phyloP scores from a whole-genome alignment of 441 rosid species.

The Erodium trifolium region DNA sequence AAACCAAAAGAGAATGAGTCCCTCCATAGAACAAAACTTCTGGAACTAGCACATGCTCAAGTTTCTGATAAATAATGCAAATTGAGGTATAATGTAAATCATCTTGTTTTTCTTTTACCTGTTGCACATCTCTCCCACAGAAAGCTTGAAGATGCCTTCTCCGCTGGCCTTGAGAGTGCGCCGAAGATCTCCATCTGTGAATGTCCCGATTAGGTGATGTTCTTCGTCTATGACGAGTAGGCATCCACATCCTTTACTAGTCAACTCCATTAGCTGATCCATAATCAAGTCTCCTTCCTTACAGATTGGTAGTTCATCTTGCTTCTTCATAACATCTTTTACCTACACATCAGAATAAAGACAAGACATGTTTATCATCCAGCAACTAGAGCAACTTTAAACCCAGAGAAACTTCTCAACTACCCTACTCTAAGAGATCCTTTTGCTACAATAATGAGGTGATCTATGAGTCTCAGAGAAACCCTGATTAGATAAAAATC shows the following conservation, averaged over 20 bases:
- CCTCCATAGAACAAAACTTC: too few species aligned
- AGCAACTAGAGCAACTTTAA: neutral
- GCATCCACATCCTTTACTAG: slow-evolving; percentile 90
- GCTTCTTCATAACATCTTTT: slow-evolving; percentile 84
- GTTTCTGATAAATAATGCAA: neutral
- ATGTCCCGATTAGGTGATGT: slow-evolving; percentile 67
- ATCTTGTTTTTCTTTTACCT: slow-evolving; percentile 34
- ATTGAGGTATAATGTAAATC: neutral
- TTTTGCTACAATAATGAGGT: neutral
- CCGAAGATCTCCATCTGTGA: slow-evolving; percentile 90
- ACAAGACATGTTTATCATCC: neutral
- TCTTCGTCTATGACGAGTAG: slow-evolving; percentile 65
- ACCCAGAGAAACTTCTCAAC: neutral
- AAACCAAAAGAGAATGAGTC: slow-evolving; percentile 1
- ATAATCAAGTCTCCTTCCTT: slow-evolving; percentile 80
- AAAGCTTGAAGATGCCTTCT: slow-evolving; percentile 84
- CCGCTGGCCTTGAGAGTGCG: slow-evolving; percentile 82
- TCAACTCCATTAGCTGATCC: slow-evolving; percentile 85
- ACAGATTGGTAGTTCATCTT: slow-evolving; percentile 80
- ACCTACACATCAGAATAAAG: slow-evolving; percentile 37
- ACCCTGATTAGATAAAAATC: neutral
- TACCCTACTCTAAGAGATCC: neutral
- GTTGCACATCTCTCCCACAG: slow-evolving; percentile 91
- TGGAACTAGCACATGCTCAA: too few species aligned
- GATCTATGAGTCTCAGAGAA: neutral